Conservation (phyloP, 352 stramenopile species). For the Globisporangium paddicum region DNA sequence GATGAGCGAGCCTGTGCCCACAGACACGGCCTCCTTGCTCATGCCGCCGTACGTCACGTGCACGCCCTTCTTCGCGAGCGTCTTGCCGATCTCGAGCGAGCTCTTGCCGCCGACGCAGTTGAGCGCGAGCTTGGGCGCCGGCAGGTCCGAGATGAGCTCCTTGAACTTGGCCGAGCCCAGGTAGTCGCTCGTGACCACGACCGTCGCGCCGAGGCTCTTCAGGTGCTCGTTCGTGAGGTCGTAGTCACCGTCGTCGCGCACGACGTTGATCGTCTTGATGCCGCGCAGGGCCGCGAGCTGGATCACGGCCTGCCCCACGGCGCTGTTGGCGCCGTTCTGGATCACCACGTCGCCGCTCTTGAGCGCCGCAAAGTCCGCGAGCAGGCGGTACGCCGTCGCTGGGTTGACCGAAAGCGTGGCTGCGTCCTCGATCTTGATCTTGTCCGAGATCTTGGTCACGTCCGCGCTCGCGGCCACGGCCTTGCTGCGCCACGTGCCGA, state of each 20-base stretch:
- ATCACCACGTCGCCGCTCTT: slow-evolving; percentile 82
- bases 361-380: slow-evolving; percentile 81
- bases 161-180: slow-evolving; percentile 78
- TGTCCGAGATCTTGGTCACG: slow-evolving; percentile 71
- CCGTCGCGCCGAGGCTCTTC: slow-evolving; percentile 70
- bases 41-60: slow-evolving; percentile 82
- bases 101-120: slow-evolving; percentile 78
- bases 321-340: slow-evolving; percentile 88
- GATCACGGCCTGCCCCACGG: slow-evolving; percentile 85
- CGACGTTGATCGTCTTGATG: slow-evolving; percentile 90
- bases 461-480: slow-evolving; percentile 57
- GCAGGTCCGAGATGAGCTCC: slow-evolving; percentile 75
- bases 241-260: slow-evolving; percentile 81
- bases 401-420: slow-evolving; percentile 82
- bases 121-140: slow-evolving; percentile 78
- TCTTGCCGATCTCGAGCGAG: slow-evolving; percentile 62
- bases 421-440: slow-evolving; percentile 84
- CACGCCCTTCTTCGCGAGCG: slow-evolving; percentile 67
- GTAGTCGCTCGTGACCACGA: slow-evolving; percentile 73
- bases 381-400: slow-evolving; percentile 79
- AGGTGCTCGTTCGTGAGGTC: slow-evolving; percentile 69
- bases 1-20: slow-evolving; percentile 71
- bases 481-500: slow-evolving; percentile 78
- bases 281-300: slow-evolving; percentile 83
- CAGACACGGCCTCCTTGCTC: slow-evolving; percentile 63